Evolutionary conservation across 2,329 filamentous ascomycete genomes (phyloP), one percentile per base, ranked within the genome.

Genomic region (Clonostachys byssicola): DNA sequence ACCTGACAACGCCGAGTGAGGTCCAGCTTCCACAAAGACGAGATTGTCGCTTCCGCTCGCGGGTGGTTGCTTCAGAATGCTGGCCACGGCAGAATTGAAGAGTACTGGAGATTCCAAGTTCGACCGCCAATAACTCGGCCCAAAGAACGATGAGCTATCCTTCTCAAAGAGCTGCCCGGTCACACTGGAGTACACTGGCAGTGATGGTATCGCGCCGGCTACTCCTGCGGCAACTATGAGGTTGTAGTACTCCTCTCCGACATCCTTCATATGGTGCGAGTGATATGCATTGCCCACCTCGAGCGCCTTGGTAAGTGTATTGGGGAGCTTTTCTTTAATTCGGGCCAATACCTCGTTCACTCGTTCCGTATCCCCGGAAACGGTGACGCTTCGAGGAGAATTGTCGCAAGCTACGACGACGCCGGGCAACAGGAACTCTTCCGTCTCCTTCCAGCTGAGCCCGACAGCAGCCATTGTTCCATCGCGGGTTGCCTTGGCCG

Each of bases 341-440:
- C 23, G 23, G 5, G 30, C 34, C 6, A 30, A 12, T 5, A 52
- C 23, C 40, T 42, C 45, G 45, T 42, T 5, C 50, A 46, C 5
- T 17, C 60, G 58, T 2, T 60, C 54, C 1, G 65, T 63, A 44
- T 72, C 70, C 10, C 74, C 74, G 0, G 74, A 75, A 0, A 78
- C 60, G 0, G 75, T 78, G 12, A 73, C 54, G 45, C 67, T 77
- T 1, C 62, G 58, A 1, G 74, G 73, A 40, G 71, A 73, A 60
- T 78, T 79, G 50, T 70, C 65, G 52, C 74, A 74, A 8, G 62
- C 67, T 35, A 68, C 34, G 16, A 44, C 45, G 12, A 34, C 43
- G 12, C 35, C 36, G 36, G 36, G 36, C 13, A 17, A 39, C 0
- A 70, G 49, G 34, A 58, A 63, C 7, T 47, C 48, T 18, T 52